Evolutionary conservation across 257 asterid species (phyloP), one percentile per base, ranked within the genome.

Genomic region (Solanum tacnaense): DNA sequence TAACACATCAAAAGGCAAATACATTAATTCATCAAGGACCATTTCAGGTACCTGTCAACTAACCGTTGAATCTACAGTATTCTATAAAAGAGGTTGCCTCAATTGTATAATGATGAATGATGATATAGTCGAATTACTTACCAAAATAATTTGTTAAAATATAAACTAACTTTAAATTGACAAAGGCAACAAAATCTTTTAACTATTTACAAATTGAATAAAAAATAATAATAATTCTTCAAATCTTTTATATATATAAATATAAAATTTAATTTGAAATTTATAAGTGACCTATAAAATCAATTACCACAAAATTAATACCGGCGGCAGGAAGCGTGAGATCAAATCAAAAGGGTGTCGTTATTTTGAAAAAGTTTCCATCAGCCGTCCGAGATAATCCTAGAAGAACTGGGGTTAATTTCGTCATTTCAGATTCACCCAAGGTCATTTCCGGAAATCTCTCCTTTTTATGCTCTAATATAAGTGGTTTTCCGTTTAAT

Each of bases 361-460:
- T 79, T 18, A 44, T 38, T 32, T 73, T 52, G 10, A 56, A 56
- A 56, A 56, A 20, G 25, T 18, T 56, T 3, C 25, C 67, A 56
- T 20, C 12, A 20, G 5, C 67, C 4, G 67, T 20, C 67, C 25
- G 12, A 56, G 11, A 20, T 11, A 38, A 88, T 89, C 86, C 87
- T 7, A 79, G 49, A 62, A 83, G 84, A 32, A 11, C 41, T 29
- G 84, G 38, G 68, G 83, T 15, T 36, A 41, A 32, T 62, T 83
- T 27, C 84, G 92, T 86, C 76, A 88, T 83, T 84, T 67, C 5
- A 3, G 9, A 4, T 6, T 44, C 29, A 4, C 16, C n/a, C 27
- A 16, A 73, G 90, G 89, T 44, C 71, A 74, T 83, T 88, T 65
- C 49, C 32, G 90, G 84, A 81, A 74, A 25, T 13, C 13, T 20